Conservation (phyloP, 306 rosid genomes). For the Phaseolus lunatus region DNA sequence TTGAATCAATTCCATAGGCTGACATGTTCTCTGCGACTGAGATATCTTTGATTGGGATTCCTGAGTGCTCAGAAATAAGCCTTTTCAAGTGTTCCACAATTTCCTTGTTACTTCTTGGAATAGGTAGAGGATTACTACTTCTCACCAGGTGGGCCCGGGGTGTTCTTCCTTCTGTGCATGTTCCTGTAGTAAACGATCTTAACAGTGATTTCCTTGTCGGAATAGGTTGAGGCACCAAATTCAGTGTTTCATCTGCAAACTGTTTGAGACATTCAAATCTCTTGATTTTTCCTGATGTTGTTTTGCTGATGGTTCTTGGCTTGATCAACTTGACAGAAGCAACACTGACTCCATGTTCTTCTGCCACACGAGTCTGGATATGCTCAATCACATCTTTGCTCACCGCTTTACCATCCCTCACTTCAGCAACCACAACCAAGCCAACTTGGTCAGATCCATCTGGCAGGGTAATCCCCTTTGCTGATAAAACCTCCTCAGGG, state of each 20-base stretch:
- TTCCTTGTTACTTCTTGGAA: conserved; percentile 55
- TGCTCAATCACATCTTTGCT: conserved; percentile 68
- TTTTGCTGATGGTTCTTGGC: conserved; percentile 92
- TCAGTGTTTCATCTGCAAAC: conserved; percentile 76
- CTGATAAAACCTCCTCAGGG: conserved; percentile 71
- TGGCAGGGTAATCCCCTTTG: conserved; percentile 76
- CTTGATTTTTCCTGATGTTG: conserved; percentile 93
- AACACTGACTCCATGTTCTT: conserved; percentile 85
- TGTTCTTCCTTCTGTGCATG: conserved; percentile 69
- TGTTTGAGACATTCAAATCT: conserved; percentile 96
- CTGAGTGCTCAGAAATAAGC: conserved; percentile 82
- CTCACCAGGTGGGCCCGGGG: conserved; percentile 63
- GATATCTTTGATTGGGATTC: conserved; percentile 63
- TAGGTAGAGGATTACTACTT: conserved; percentile 38
- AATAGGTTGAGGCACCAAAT: conserved; percentile 64
- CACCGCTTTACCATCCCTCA: conserved; percentile 74
- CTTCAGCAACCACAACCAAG: conserved; percentile 91
- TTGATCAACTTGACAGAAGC: conserved; percentile 84
- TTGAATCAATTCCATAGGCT: conserved; percentile 84
- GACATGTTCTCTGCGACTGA: conserved; percentile 66
- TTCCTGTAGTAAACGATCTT: conserved; percentile 80
- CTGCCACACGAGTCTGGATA: conserved; percentile 77
- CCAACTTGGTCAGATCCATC: conserved; percentile 91
- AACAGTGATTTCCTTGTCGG: conserved; percentile 50
- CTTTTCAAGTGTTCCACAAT: conserved; percentile 69